phyloP scores from a whole-genome alignment of 2,329 filamentous ascomycete species.

The Arthroderma sp. region DNA sequence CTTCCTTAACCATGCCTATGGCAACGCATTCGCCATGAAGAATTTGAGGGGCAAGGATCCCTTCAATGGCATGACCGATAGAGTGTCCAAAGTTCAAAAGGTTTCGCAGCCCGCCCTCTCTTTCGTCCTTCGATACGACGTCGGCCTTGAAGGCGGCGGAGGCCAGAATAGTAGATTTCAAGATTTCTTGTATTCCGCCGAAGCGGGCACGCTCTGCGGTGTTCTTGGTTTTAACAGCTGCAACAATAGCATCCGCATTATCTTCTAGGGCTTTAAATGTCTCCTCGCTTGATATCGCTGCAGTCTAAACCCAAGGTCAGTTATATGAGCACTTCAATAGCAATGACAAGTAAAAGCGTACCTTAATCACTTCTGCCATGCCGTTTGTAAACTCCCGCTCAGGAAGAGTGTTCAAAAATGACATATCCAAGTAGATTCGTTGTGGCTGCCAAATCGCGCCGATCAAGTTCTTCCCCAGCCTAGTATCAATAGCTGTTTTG shows the following conservation, averaged over 20 bases:
- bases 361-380: constrained; percentile 93
- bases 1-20: constrained; percentile 97
- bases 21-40: constrained; percentile 92
- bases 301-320: constrained; percentile 45
- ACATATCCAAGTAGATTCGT: constrained; percentile 85
- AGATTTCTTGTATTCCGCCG: constrained; percentile 52
- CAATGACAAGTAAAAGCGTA: constrained; percentile 12
- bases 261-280: constrained; percentile 78
- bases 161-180: constrained; percentile 72
- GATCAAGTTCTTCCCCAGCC: constrained; percentile 88
- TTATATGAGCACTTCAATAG: background rate
- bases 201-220: constrained; percentile 48
- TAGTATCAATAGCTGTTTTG: constrained; percentile 95
- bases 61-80: constrained; percentile 92
- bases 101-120: constrained; percentile 86
- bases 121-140: constrained; percentile 87
- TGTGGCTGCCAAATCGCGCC: constrained; percentile 94
- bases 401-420: constrained; percentile 81
- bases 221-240: constrained; percentile 51
- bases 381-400: constrained; percentile 93
- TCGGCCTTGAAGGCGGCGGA: constrained; percentile 89
- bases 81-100: constrained; percentile 96
- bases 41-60: constrained; percentile 86
- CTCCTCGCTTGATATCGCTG: constrained; percentile 82
- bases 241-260: constrained; percentile 64